Conservation (phyloP, 805 yeast genomes). For the Pichia scutulata region DNA sequence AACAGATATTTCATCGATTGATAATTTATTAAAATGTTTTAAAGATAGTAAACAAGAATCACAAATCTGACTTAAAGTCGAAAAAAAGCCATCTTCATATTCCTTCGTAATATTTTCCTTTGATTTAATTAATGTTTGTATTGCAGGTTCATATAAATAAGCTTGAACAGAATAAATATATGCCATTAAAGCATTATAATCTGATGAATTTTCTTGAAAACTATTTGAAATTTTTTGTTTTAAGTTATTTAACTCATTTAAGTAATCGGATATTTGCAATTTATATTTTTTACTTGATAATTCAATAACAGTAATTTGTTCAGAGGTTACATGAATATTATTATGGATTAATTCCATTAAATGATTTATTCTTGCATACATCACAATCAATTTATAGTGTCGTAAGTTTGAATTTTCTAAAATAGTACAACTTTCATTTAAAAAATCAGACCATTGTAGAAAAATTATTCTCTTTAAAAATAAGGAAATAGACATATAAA, state of each 20-base stretch:
- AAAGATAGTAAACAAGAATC: conserved; percentile 45
- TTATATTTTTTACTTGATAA: conserved; percentile 25
- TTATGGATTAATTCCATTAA: conserved; percentile 55
- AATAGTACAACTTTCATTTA: conserved; percentile 51
- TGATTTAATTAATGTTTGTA: conserved; percentile 12
- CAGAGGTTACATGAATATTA: conserved; percentile 37
- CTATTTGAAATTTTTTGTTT: conserved; percentile 30
- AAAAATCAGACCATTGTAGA: conserved; percentile 56
- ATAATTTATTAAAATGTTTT: conserved; percentile 38
- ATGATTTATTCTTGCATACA: conserved; percentile 51
- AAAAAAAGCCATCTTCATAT: conserved; percentile 14
- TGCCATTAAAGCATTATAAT: conserved; percentile 33
- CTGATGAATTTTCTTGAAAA: conserved; percentile 26
- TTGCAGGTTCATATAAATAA: conserved; percentile 51
- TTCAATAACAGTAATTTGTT: conserved; percentile 25
- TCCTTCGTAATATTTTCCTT: conserved; percentile 27
- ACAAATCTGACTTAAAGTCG: conserved; percentile 32
- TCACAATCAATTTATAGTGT: conserved; percentile 39
- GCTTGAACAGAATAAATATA: conserved; percentile 60
- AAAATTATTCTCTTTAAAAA: conserved; percentile 57
- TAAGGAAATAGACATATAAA: conserved; percentile 56
- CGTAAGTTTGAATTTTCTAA: conserved; percentile 33
- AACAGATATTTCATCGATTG: conserved; percentile 40
- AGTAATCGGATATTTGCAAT: conserved; percentile 42
- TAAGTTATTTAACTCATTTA: conserved; percentile 35